Evolutionary conservation across 345 rosid species (phyloP).

Genomic region (Moricandia arvensis): DNA sequence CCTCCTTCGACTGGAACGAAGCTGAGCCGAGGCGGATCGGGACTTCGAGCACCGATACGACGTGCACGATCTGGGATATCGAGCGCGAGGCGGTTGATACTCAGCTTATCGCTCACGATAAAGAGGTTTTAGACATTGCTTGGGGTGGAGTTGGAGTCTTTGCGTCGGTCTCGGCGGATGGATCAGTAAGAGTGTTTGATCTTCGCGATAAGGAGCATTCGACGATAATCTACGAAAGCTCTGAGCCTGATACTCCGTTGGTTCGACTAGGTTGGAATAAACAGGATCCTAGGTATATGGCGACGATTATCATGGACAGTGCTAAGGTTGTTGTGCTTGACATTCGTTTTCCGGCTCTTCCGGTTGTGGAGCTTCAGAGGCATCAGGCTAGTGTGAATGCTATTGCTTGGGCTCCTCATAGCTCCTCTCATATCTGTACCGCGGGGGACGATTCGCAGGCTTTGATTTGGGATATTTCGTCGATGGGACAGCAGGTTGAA

Average conservation of each 20-base stretch:
- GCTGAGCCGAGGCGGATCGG: constrained; percentile 93
- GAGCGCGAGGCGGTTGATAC: constrained; percentile 84
- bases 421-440: constrained; percentile 93
- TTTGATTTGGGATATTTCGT: constrained; percentile 90
- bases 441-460: constrained; percentile 98
- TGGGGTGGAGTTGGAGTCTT: constrained; percentile 97
- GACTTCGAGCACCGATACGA: constrained; percentile 86
- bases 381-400: constrained; percentile 92
- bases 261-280: constrained; percentile 98
- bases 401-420: constrained; percentile 98
- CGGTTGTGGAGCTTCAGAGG: constrained; percentile 90
- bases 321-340: constrained; percentile 47
- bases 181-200: constrained; percentile 87
- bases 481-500: constrained; percentile 94
- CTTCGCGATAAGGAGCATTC: constrained; percentile 91
- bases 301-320: constrained; percentile 78
- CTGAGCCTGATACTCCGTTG: constrained; percentile 88
- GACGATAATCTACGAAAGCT: constrained; percentile 87
- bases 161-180: constrained; percentile 92
- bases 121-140: constrained; percentile 95
- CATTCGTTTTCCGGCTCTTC: constrained; percentile 88
- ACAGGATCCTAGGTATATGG: constrained; percentile 98
- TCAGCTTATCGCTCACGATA: constrained; percentile 94
- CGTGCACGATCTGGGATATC: constrained; percentile 96
- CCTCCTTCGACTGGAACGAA: constrained; percentile 99